Conservation (phyloP, 108 stramenopile genomes). For the Nitzschia palea region DNA sequence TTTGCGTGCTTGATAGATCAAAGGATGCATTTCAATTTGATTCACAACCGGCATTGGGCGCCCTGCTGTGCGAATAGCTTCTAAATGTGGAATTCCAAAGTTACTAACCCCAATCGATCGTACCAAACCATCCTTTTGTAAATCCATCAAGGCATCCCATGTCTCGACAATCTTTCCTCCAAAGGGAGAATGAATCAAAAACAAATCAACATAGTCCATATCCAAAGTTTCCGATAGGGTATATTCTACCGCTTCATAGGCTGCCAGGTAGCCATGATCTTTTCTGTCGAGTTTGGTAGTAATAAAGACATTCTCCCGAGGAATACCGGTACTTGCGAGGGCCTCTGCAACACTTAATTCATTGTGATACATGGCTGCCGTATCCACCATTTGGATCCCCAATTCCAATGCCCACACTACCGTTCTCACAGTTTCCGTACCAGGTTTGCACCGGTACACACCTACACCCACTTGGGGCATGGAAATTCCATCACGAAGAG, state of each 20-base stretch:
- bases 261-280: conserved; percentile 27
- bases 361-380: conserved; percentile 30
- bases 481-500: conserved; percentile 11
- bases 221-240: conserved; percentile 1
- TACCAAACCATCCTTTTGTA: conserved; percentile 37
- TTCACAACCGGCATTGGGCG: conserved; percentile 78
- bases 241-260: neutral
- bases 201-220: conserved; percentile 22
- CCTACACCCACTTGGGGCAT: conserved; percentile 28
- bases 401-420: conserved; percentile 9
- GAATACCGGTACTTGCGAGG: neutral
- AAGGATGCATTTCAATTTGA: conserved; percentile 86
- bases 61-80: conserved; percentile 40
- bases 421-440: conserved; percentile 6
- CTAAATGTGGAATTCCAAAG: conserved; percentile 44
- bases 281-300: conserved; percentile 26
- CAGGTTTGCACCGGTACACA: conserved; percentile 15
- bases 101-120: conserved; percentile 81
- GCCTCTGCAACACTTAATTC: conserved; percentile 19
- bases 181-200: conserved; percentile 32
- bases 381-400: conserved; percentile 26
- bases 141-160: conserved; percentile 82
- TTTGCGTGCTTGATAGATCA: conserved; percentile 42
- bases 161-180: conserved; percentile 53
- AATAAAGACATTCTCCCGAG: conserved; percentile 15